Evolutionary conservation across 768 basidiomycete species (phyloP).

Genomic region (Coprinopsis marcescibilis): DNA sequence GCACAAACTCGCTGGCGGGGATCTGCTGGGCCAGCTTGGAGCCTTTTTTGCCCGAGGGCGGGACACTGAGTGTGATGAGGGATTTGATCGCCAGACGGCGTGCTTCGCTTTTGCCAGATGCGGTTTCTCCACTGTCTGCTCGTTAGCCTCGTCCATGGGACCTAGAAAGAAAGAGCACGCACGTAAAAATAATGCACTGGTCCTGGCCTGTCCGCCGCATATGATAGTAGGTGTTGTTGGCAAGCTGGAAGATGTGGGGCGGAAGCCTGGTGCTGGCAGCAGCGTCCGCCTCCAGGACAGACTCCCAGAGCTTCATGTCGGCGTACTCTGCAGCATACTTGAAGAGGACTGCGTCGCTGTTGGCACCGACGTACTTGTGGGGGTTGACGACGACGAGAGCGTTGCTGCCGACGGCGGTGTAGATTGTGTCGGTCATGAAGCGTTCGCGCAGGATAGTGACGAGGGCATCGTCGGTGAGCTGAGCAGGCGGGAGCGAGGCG

Average conservation of each 20-base stretch:
- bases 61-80: constrained; percentile 84
- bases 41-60: constrained; percentile 89
- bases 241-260: constrained; percentile 91
- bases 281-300: neutral
- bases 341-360: constrained; percentile 77
- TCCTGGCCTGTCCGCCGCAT: constrained; percentile 93
- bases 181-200: constrained; percentile 86
- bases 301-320: constrained; percentile 36
- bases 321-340: constrained; percentile 86
- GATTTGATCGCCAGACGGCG: constrained; percentile 87
- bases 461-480: constrained; percentile 77
- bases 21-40: constrained; percentile 82
- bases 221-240: constrained; percentile 91
- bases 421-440: constrained; percentile 79
- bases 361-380: constrained; percentile 81
- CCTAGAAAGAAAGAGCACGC: constrained; percentile 20
- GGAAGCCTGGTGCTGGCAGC: constrained; percentile 51
- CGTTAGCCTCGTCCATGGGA: neutral
- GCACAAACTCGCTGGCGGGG: constrained; percentile 91
- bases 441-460: constrained; percentile 82
- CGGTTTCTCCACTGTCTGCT: constrained; percentile 72
- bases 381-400: constrained; percentile 86
- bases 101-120: constrained; percentile 91
- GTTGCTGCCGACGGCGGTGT: constrained; percentile 67
- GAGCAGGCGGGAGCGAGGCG: constrained; percentile 52